A percentile compares a stretch with the other conserved stretches of the same genome.
Conservation (phyloP, 1,139 yeast species). For the Yamadazyma atmosphaerica region DNA sequence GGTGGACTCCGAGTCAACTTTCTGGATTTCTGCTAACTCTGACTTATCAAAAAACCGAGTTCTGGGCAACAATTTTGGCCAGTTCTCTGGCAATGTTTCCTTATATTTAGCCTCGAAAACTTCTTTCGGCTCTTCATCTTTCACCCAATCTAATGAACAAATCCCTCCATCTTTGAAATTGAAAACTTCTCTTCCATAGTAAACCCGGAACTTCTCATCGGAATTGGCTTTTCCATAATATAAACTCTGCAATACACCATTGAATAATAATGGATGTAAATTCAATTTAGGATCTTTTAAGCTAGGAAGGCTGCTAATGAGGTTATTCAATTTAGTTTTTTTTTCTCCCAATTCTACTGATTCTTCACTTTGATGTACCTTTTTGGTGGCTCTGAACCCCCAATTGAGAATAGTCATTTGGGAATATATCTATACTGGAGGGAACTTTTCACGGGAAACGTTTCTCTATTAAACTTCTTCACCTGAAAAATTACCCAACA, state of each 20-base stretch:
- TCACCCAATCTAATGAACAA: constrained; percentile 77
- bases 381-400: constrained; percentile 43
- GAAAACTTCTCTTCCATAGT: constrained; percentile 76
- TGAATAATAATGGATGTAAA: constrained; percentile 64
- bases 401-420: constrained; percentile 19
- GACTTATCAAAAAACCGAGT: constrained; percentile 65
- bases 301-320: constrained; percentile 25
- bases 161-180: constrained; percentile 63
- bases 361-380: constrained; percentile 25
- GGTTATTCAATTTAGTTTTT: constrained; percentile 21
- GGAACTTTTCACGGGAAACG: background rate
- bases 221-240: constrained; percentile 60
- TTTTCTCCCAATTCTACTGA: constrained; percentile 20
- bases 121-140: constrained; percentile 41
- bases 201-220: constrained; percentile 53
- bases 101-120: constrained; percentile 50
- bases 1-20: constrained; percentile 19
- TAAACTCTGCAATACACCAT: constrained; percentile 76
- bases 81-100: constrained; percentile 61
- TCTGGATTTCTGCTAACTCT: constrained; percentile 26
- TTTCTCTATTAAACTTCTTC: background rate
- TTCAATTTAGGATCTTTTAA: constrained; percentile 40
- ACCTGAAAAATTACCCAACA: too few species aligned
- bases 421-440: background rate
- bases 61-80: constrained; percentile 77